Evolutionary conservation across 139 green algal genomes (phyloP).

Genomic region (Parachlorella kessleri): DNA sequence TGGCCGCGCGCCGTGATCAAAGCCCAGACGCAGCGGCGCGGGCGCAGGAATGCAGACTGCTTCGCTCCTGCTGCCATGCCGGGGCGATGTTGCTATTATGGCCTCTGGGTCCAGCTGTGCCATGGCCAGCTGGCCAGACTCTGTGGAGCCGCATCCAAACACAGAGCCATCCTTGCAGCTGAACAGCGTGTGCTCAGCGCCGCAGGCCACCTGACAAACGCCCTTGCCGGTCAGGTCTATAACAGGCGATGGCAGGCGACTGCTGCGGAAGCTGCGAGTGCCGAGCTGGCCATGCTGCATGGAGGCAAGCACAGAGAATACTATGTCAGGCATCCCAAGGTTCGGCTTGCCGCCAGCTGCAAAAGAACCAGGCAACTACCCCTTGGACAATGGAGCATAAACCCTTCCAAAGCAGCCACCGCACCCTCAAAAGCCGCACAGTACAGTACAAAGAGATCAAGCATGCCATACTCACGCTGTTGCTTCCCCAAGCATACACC

Average conservation of each 20-base stretch:
- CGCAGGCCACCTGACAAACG: constrained; percentile 69
- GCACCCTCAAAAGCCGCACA: no score
- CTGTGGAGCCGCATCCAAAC: constrained; percentile 65
- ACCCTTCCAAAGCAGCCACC: no score
- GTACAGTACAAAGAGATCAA: no score
- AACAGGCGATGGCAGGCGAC: constrained; percentile 34
- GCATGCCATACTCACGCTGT: no score
- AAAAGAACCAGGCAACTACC: no score
- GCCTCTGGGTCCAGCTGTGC: constrained; percentile 18
- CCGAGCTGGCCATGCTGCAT: constrained; percentile 75
- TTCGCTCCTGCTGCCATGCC: constrained; percentile 7
- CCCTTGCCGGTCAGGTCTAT: constrained; percentile 40
- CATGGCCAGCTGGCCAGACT: constrained; percentile 22
- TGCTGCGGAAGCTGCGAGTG: constrained; percentile 41
- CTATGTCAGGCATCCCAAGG: no score
- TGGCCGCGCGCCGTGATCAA: constrained; percentile 26
- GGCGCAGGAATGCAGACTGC: constrained; percentile 16
- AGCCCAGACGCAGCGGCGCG: constrained; percentile 45
- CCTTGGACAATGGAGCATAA: no score
- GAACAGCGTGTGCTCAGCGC: constrained; percentile 75
- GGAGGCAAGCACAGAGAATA: no score
- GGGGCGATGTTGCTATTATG: constrained; percentile 7
- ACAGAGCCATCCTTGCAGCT: constrained; percentile 60
- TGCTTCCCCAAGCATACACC: constrained; percentile 78
- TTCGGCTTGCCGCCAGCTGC: no score